Percentiles rank a stretch among this genome's conserved stretches.
Conservation (phyloP, 2,329 filamentous ascomycete genomes). For the Colletotrichum sp. region DNA sequence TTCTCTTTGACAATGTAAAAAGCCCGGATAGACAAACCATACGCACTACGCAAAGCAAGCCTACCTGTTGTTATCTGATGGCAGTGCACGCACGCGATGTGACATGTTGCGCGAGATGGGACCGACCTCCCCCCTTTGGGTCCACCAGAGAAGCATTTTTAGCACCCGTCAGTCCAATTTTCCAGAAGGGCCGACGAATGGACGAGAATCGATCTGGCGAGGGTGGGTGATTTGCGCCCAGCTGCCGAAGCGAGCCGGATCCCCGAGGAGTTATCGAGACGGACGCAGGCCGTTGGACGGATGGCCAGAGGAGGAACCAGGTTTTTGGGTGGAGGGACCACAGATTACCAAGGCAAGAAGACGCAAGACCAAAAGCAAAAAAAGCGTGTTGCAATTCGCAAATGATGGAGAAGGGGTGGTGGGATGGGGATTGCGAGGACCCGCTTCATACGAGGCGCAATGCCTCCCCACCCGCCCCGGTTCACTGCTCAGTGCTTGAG, state of each 20-base stretch:
- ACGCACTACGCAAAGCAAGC: not conserved
- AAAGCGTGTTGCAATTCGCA: not conserved
- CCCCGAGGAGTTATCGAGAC: not conserved
- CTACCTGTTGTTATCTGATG: not conserved
- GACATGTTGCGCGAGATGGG: not conserved
- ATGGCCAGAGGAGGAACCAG: not conserved
- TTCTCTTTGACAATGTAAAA: not conserved
- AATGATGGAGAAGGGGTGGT: not conserved
- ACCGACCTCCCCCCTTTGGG: not conserved
- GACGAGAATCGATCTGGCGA: not conserved
- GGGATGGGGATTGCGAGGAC: not conserved
- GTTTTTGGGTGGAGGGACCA: not conserved
- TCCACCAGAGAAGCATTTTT: conserved; percentile 18
- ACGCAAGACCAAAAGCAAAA: not conserved
- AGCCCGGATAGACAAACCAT: not conserved
- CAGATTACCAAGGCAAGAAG: conserved; percentile 2
- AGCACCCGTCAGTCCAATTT: not conserved
- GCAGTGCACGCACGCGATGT: conserved; percentile 5
- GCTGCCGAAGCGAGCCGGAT: not conserved
- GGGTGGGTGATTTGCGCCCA: not conserved
- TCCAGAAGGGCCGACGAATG: not conserved
- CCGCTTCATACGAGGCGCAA: conserved; percentile 20
- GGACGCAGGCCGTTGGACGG: not conserved
- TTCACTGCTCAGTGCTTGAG: accelerated
- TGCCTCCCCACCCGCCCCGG: not conserved